Evolutionary conservation across 306 rosid species (phyloP), one percentile per base, ranked within the genome.

Genomic region (Cicer pinnatifidum): DNA sequence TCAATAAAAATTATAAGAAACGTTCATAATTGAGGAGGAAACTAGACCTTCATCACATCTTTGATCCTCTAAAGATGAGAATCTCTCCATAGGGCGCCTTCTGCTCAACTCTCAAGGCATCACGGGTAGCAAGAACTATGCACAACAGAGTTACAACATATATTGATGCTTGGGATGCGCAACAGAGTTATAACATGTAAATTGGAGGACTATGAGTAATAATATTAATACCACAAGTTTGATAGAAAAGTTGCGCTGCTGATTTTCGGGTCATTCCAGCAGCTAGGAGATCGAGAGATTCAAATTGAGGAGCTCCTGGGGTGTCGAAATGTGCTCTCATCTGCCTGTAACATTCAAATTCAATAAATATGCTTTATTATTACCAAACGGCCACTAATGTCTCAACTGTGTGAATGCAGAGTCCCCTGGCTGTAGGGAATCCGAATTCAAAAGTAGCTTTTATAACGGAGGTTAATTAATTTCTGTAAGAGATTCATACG

Each of bases 231-330:
- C 98, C 97, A 71, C 90, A 86, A 56, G 91, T 89, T 65, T 87
- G 96, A 77, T 89, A 89, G 84, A 91, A 91, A 76, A 93, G 88
- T 35, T 65, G 73, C 1, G 96, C 96, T 3, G 98, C 96, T 76
- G 83, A 78, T 77, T 74, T 85, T 63, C 90, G 75, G 52, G 68
- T 89, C 94, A 89, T 82, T 85, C 96, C 90, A 19, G 82, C 19
- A 7, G 94, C 81, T 46, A 94, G 83, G 71, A 79, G 23, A 77
- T 87, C 75, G 17, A 94, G 83, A 52, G 95, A 91, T 84, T 88
- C 97, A 6, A 67, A 81, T 74, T 80, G 81, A 72, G 91, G 84
- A 72, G 82, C 92, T 77, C 92, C 98, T 2, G 86, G 89, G 1
- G 88, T 82, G 39, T 83, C 83, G 17, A 91, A 94, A 78, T 94